Base-by-base conservation (phyloP, 768 basidiomycete genomes). In the Russula abietina region DNA sequence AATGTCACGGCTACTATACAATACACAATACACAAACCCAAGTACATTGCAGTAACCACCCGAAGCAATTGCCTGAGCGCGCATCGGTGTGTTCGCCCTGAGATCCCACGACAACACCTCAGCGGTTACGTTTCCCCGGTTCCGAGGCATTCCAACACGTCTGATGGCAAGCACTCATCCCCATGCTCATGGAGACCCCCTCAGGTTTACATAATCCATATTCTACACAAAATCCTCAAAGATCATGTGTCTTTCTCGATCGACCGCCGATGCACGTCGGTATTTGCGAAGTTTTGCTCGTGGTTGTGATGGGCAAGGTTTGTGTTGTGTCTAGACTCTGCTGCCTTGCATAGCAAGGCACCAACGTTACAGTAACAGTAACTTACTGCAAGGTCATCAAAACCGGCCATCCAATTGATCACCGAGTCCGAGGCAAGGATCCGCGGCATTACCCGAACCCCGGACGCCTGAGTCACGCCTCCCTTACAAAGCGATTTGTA, bases 41-140 rank as follows among this genome's bases (percentile, higher is more conserved):
- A 36, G 36, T 41, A 41, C 19, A 22, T 4, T 46, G 9, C 45
- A 11, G 45, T n/a, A 24, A 22, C 11, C 19, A 16, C 22, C 45
- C 45, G 6, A 22, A 0, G n/a, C 43, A 45, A n/a, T 9, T 10
- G 22, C 22, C 45, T 46, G 45, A 24, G 45, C 28, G 56, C 50
- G 43, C 50, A 8, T 62, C 24, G 52, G 32, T 43, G 51, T 48
- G 24, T 50, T 36, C 33, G 36, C 52, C 43, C 43, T 33, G 19
- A 17, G 51, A 26, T n/a, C 43, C 16, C 36, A 24, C 33, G 17
- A 22, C 24, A 9, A 11, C 4, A 26, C 55, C 30, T 41, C 55
- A 57, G 51, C 55, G 39, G 45, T 32, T 53, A 52, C 22, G 50
- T 33, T 38, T 62, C 36, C 43, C 50, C 61, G 51, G 62, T 48